These are phyloP conservation scores for Penicillium crystallinum DNA, from an alignment of 495 filamentous ascomycete genomes.

Conservation along the genomic window DNA sequence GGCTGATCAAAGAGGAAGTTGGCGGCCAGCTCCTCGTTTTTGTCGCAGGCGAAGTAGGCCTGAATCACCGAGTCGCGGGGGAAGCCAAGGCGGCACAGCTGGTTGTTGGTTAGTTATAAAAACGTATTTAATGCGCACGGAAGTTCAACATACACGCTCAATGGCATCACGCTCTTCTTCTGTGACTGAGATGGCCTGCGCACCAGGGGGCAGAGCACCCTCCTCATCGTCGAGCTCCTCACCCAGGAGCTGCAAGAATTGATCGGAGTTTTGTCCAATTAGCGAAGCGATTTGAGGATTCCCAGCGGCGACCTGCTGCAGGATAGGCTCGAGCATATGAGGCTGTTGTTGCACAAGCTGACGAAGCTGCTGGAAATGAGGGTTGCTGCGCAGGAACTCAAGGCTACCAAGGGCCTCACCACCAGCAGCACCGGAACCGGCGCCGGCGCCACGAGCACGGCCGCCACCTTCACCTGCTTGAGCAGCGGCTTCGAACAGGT, in stretches of 20 bases:
- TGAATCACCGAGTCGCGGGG: conserved; percentile 91
- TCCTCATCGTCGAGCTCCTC: conserved; percentile 69
- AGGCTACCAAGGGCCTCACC: conserved; percentile 67
- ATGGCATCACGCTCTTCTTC: conserved; percentile 96
- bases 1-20: conserved; percentile 98
- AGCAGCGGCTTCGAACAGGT: conserved; percentile 92
- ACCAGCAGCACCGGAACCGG: conserved; percentile 48
- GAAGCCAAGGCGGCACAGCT: conserved; percentile 91
- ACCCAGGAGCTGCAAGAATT: conserved; percentile 81
- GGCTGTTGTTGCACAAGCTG: conserved; percentile 96
- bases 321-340: conserved; percentile 94
- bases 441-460: conserved; percentile 38
- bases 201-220: conserved; percentile 75
- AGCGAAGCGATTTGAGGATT: conserved; percentile 91
- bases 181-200: conserved; percentile 84
- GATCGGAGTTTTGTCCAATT: conserved; percentile 85
- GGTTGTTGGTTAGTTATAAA: conserved; percentile 28
- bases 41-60: conserved; percentile 98
- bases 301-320: conserved; percentile 92
- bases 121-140: not conserved
- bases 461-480: conserved; percentile 59
- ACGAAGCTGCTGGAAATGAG: conserved; percentile 94
- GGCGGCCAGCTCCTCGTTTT: conserved; percentile 95
- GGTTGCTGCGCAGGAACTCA: conserved; percentile 92
- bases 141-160: conserved; percentile 67